A percentile compares a stretch with the other conserved stretches of the same genome.
Evolutionary conservation across 352 stramenopile genomes (phyloP).

Genomic region (Pythium chondricola): DNA sequence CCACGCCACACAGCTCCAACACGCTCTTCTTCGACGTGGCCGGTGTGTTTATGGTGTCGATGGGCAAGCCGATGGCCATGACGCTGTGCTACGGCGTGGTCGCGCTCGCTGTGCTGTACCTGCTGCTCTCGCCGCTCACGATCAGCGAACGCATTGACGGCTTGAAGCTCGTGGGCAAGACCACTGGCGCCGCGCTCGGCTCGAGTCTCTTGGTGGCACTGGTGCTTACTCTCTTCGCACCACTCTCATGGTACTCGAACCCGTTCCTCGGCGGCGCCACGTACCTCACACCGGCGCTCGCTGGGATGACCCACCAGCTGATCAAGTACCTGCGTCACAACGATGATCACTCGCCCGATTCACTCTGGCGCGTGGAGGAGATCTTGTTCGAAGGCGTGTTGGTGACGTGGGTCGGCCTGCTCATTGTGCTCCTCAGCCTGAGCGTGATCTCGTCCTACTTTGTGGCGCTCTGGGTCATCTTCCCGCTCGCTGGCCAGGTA

Average conservation of each 20-base stretch:
- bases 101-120: conserved; percentile 33
- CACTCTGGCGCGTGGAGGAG: conserved; percentile 48
- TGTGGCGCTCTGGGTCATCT: conserved; percentile 54
- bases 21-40: conserved; percentile 74
- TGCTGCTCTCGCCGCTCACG: conserved; percentile 34
- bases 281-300: conserved; percentile 40
- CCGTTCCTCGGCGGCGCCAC: conserved; percentile 36
- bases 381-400: conserved; percentile 60
- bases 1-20: conserved; percentile 51
- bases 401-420: conserved; percentile 30
- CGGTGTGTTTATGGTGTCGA: conserved; percentile 56
- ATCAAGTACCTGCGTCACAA: conserved; percentile 28
- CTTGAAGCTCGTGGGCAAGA: conserved; percentile 34
- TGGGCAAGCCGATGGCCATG: conserved; percentile 36
- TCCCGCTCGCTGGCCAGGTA: conserved; percentile 48
- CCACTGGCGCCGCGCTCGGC: conserved; percentile 26
- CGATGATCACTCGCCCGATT: conserved; percentile 10
- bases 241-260: conserved; percentile 63
- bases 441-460: conserved; percentile 58
- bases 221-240: conserved; percentile 56
- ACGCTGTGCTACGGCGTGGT: conserved; percentile 34
- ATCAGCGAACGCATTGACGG: conserved; percentile 28
- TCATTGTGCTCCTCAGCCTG: conserved; percentile 29
- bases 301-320: conserved; percentile 51
- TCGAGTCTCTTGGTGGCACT: conserved; percentile 32